Evolutionary conservation across 1,284 basidiomycete genomes (phyloP), one percentile per base, ranked within the genome.

Genomic region (Bjerkandera adusta): DNA sequence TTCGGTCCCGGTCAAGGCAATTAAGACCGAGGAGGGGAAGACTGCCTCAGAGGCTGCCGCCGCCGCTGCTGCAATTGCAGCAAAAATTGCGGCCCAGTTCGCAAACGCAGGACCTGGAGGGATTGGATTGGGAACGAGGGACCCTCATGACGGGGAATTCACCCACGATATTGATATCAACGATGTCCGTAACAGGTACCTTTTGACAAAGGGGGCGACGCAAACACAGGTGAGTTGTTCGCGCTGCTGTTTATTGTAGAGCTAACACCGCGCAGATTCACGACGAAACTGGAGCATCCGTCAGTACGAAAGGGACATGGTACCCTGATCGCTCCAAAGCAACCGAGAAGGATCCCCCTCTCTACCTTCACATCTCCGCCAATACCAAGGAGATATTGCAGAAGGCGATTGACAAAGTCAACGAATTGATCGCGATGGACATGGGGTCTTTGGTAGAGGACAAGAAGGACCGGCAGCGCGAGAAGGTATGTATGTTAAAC

Each of bases 131-230:
- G 76, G 76, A 24, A 67, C 67, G 57, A 81, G 75, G 64, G 87
- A 89, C 59, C 74, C 76, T 4, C 81, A 90, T 50, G 91, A 94
- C 53, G 89, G 78, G 34, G 91, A 90, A 43, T 97, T 88, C 60
- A 85, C 83, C 12, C 81, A 91, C 58, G 93, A 97, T 65, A 86
- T 99, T 51, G 95, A 98, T 65, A 97, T 99, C 67, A 98, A 99
- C 68, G 97, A 99, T 68, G 76, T 96, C 48, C 75, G 95, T 58
- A 99, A 99, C 69, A 78, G 96, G 50, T 99, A 99, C 68, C 73
- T 98, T 64, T 73, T 99, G 59, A 99, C 97, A 35, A 97, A 93
- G 66, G 90, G 92, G 2, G 80, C 88, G 24, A 98, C 95, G 1
- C 96, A 98, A 65, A 75, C 87, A 51, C 85, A 96, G 76, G 92